phyloP scores from a whole-genome alignment of 129 eudicot genomes.

The Chrysanthemum seticuspe region DNA sequence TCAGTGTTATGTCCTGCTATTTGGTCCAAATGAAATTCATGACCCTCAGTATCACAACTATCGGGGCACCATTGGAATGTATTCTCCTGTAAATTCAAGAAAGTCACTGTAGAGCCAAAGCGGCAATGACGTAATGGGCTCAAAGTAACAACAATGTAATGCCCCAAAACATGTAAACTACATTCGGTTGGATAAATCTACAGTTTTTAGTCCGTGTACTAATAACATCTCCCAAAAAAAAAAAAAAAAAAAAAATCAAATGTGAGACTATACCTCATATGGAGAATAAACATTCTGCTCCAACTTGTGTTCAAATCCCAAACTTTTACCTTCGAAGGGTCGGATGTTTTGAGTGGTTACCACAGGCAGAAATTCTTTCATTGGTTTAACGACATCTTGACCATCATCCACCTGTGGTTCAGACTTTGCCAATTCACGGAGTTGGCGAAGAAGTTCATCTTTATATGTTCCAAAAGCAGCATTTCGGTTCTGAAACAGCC shows the following conservation, averaged over 20 bases:
- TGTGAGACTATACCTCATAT: constrained; percentile 48
- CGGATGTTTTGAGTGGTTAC: constrained; percentile 26
- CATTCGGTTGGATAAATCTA: too few species aligned
- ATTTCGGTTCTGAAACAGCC: constrained; percentile 67
- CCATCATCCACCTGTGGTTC: constrained; percentile 46
- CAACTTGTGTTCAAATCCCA: constrained; percentile 29
- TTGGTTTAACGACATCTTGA: constrained; percentile 35
- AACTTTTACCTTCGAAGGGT: constrained; percentile 20
- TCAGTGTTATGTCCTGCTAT: constrained; percentile 38
- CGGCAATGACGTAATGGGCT: background rate
- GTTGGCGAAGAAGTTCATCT: constrained; percentile 72
- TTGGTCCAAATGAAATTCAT: constrained; percentile 32
- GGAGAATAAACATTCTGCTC: constrained; percentile 38
- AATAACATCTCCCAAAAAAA: background rate
- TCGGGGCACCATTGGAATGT: constrained; percentile 46
- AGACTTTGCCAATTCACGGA: constrained; percentile 66
- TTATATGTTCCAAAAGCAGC: constrained; percentile 70
- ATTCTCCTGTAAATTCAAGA: constrained; percentile 44
- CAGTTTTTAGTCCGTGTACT: background rate
- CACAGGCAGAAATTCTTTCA: constrained; percentile 25
- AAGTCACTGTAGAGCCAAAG: background rate
- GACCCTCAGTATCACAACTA: constrained; percentile 39
- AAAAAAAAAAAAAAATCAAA: background rate
- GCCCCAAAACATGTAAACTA: background rate
- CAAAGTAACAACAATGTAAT: background rate